Base-by-base conservation (phyloP, 2,329 filamentous ascomycete genomes). In the Colletotrichum tropicale region DNA sequence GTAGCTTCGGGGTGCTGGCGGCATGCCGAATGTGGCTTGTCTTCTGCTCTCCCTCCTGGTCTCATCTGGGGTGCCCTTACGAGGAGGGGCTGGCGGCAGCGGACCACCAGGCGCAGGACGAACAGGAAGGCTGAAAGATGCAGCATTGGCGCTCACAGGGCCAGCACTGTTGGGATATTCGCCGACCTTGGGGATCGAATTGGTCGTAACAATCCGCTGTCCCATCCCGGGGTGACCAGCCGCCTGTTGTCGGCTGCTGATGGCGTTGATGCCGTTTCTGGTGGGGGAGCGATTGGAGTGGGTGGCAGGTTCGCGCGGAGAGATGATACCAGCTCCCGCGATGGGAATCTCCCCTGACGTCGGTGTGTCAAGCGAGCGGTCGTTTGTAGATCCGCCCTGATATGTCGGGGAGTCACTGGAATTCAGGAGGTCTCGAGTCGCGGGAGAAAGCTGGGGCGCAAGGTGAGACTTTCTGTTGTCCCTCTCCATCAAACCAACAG, bases 391-490 rank as follows among this genome's bases (percentile, higher is more conserved):
- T 78, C 86, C 80, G 78, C 82, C 72, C 78, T 82, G 78, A 82
- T 81, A 83, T 75, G 87, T 91, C 8, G 92, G 90, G 13, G 91
- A 93, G 79, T 93, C 91, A 79, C 86, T 88, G 30, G 90, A 90
- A 75, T 93, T 92, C 64, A 96, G 89, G 38, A 96, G 89, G 13
- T 95, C 94, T 81, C 95, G 93, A 2, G 94, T 95, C 10, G 94
- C 91, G 1, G 96, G 95, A 13, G 94, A 95, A 56, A 94, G 88
- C 81, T 94, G 93, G 38, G 96, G 95, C 18, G 93, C 94, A 48
- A 98, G 90, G 83, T 98, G 96, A 32, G 96, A 98, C 85, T 98
- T 98, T 83, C 97, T 95, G 85, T 98, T 98, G 85, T 98, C 95
- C 80, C 94, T 93, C 83, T 98, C 96, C 92, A 98, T 96, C 89